Conservation (phyloP, 164 flowering plant genomes). For the Warburgia ugandensis region DNA sequence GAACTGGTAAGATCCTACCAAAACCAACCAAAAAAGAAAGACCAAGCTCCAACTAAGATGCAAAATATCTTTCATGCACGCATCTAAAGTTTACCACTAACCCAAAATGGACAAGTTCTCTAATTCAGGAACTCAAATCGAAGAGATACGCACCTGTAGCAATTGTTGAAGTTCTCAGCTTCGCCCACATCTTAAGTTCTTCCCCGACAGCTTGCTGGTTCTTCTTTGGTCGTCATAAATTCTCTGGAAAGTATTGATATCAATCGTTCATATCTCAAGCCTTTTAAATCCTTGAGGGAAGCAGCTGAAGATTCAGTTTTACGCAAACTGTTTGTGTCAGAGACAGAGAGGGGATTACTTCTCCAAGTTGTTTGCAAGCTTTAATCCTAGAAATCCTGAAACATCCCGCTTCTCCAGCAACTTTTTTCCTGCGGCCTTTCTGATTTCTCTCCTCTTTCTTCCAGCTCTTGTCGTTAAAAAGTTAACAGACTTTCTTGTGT, state of each 20-base stretch:
- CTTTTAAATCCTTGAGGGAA: slow-evolving; percentile 15
- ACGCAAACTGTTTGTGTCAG: slow-evolving; percentile 12
- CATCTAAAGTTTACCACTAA: too few species aligned
- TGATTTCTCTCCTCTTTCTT: neutral
- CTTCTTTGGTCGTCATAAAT: too few species aligned
- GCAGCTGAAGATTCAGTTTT: slow-evolving; percentile 12
- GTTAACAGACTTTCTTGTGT: neutral
- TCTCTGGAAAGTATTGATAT: too few species aligned
- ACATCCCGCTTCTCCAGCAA: neutral
- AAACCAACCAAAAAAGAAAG: too few species aligned
- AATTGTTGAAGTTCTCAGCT: slow-evolving; percentile 20
- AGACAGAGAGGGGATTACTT: slow-evolving; percentile 11
- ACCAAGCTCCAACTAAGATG: too few species aligned
- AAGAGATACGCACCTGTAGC: slow-evolving; percentile 25
- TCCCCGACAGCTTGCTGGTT: too few species aligned
- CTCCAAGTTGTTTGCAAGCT: slow-evolving; percentile 20
- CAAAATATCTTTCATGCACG: too few species aligned
- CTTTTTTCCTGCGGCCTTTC: neutral
- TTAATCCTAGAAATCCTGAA: slow-evolving; percentile 20
- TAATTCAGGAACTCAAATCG: neutral
- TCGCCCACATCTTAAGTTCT: slow-evolving; percentile 26
- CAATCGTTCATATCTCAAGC: neutral
- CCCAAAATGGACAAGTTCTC: too few species aligned
- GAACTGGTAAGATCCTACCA: too few species aligned
- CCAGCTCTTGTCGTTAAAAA: neutral